Percentiles rank a stretch among this genome's conserved stretches.
Evolutionary conservation across 805 yeast species (phyloP).

Genomic region (Hanseniaspora pseudoguilliermondii): DNA sequence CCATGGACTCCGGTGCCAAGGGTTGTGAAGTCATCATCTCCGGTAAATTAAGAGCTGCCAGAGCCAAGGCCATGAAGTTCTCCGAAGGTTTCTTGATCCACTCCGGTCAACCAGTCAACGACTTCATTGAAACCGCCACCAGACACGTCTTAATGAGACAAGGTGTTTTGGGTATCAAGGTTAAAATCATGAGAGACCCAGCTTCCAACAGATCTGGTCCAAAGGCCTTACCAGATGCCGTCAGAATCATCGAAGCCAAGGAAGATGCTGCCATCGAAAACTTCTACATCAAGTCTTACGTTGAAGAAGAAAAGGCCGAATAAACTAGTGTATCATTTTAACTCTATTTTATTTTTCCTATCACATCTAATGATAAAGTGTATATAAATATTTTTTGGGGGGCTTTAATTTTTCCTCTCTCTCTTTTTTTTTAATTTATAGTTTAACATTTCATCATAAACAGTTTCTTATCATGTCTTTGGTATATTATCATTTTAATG

Average conservation of each 20-base stretch:
- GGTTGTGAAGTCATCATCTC: conserved; percentile 99
- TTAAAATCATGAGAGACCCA: conserved; percentile 99
- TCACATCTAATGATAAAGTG: not conserved
- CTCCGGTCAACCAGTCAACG: conserved; percentile 99
- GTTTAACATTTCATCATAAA: no score
- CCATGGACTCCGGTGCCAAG: conserved; percentile 99
- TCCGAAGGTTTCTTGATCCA: conserved; percentile 99
- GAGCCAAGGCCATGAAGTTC: conserved; percentile 99
- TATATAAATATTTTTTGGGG: not conserved
- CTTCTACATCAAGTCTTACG: conserved; percentile 73
- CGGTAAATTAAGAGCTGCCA: conserved; percentile 99
- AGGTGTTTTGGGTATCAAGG: conserved; percentile 99
- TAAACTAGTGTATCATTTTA: not conserved
- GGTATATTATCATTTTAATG: no score
- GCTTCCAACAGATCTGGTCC: conserved; percentile 74
- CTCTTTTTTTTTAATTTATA: no score
- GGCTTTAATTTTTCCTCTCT: not conserved
- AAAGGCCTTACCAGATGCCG: conserved; percentile 89
- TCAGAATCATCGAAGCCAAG: conserved; percentile 85
- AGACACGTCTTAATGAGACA: conserved; percentile 99
- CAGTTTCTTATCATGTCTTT: no score
- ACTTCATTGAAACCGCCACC: conserved; percentile 96
- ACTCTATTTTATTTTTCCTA: not conserved
- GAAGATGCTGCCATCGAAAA: conserved; percentile 73
- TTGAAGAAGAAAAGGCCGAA: conserved; percentile 17